Base-by-base conservation (phyloP, 2,329 filamentous ascomycete species). In the Penicillium sp. region DNA sequence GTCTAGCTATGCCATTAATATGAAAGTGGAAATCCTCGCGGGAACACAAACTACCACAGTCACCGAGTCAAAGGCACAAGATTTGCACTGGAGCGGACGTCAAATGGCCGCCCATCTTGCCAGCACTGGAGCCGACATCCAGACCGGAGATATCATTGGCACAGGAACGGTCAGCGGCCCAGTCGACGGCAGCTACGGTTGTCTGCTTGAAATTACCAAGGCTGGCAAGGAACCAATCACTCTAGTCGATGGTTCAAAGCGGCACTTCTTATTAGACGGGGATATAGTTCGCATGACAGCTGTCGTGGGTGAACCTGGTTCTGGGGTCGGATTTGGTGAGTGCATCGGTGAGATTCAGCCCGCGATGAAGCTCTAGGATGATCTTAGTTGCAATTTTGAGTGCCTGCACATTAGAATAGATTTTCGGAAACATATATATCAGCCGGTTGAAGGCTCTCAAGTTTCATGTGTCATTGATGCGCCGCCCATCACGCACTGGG, bases 31-130 rank as follows among this genome's bases (percentile, higher is more conserved):
- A 47, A 49, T 70, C 3, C 33, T 69, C 10, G 53, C 57, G 24
- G 60, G 44, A 10, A 53, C 35, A 1, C 37, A 58, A 13, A 53
- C 22, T 10, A 62, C 60, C 0, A 62, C 60, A 8, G 33, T 69
- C 2, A 68, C 67, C 17, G 56, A 60, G 37, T 68, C 67, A 4
- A 66, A 68, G 10, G 59, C 57, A 2, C 60, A 61, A 17, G 61
- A 70, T 17, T 62, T 75, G 24, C 70, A 72, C 57, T 76, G 74
- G 73, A 72, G 68, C 28, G 63, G 69, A 15, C 63, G 68, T 7
- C 72, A 76, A 51, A 73, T 75, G 71, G 56, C 67, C 17, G 68
- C 73, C 10, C 73, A 76, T 68, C 66, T 75, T 24, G 66, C 73
- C 17, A 70, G 69, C 42, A 68, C 62, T 2, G 73, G 71, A 0